These are phyloP conservation scores for Exophiala bonariae DNA, from an alignment of 2,329 filamentous ascomycete species.

Conservation along the genomic window DNA sequence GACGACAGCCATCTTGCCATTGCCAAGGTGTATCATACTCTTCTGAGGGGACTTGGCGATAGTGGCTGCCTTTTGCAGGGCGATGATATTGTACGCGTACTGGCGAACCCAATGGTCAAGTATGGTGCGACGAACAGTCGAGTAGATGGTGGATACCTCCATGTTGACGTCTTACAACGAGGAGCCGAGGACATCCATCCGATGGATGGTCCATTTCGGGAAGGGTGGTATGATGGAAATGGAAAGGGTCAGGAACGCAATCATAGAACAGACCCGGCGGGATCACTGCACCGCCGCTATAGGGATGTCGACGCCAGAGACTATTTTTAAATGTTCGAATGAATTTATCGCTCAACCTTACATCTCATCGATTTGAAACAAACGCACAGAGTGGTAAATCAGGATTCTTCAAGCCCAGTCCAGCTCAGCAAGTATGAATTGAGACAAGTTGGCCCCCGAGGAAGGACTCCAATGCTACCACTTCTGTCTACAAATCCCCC, in stretches of 20 bases:
- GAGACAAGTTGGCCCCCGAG: no score
- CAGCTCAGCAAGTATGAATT: no score
- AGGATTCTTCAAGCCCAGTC: no score
- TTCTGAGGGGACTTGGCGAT: conserved; percentile 19
- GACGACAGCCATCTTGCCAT: conserved; percentile 26
- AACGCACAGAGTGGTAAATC: no score
- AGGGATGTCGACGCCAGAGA: conserved; percentile 8
- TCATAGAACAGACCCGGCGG: neutral
- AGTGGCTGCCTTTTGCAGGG: conserved; percentile 24
- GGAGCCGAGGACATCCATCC: neutral
- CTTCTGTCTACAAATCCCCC: no score
- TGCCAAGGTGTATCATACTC: conserved; percentile 21
- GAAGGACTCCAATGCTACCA: no score
- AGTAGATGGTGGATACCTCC: conserved; percentile 12
- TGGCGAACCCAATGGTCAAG: conserved; percentile 20
- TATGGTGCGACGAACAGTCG: conserved; percentile 18
- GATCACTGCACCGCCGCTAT: conserved; percentile 5
- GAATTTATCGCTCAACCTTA: no score
- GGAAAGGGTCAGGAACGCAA: neutral
- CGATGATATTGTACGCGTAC: conserved; percentile 18
- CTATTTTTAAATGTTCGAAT: neutral
- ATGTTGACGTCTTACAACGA: conserved; percentile 21
- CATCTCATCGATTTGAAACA: neutral
- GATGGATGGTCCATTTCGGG: conserved; percentile 10
- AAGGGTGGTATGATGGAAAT: conserved; percentile 19